Conservation (phyloP, 1,284 basidiomycete species). For the Microbotryomycetes sp. region DNA sequence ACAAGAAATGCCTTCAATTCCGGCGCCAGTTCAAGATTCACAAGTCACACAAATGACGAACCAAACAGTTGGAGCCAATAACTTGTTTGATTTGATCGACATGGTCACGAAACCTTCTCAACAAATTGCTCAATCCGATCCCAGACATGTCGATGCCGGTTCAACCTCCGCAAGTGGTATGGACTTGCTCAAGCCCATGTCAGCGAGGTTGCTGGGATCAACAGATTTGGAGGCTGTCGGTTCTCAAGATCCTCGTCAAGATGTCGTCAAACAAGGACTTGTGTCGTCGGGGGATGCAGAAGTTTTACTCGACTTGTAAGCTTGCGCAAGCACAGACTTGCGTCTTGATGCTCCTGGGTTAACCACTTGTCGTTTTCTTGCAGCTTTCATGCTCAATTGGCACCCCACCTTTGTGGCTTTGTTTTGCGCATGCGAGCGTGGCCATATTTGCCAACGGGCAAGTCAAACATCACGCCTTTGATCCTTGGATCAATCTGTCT, state of each 20-base stretch:
- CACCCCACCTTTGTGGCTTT: constrained; percentile 41
- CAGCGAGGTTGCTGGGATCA: not conserved
- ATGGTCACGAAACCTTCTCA: too few species aligned
- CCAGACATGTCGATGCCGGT: not conserved
- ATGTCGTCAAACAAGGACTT: constrained; percentile 40
- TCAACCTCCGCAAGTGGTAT: not conserved
- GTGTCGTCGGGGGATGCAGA: constrained; percentile 35
- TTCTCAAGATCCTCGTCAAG: constrained; percentile 36
- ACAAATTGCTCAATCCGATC: not conserved
- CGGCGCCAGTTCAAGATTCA: not conserved
- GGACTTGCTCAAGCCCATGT: not conserved
- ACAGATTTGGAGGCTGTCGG: constrained; percentile 32
- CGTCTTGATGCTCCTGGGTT: not conserved
- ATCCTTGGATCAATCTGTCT: constrained; percentile 41
- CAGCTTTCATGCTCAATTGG: constrained; percentile 39
- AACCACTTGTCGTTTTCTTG: not conserved
- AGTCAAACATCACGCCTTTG: constrained; percentile 40
- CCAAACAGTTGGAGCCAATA: too few species aligned
- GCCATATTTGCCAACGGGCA: constrained; percentile 41
- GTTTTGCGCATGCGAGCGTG: constrained; percentile 38
- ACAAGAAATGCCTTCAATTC: not conserved
- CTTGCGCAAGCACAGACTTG: not conserved
- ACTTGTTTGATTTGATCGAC: too few species aligned
- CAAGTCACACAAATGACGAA: too few species aligned
- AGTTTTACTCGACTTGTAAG: constrained; percentile 39